These are phyloP conservation scores for Candida pseudoviswanathii DNA, from an alignment of 1,139 yeast species.

Conservation along the genomic window DNA sequence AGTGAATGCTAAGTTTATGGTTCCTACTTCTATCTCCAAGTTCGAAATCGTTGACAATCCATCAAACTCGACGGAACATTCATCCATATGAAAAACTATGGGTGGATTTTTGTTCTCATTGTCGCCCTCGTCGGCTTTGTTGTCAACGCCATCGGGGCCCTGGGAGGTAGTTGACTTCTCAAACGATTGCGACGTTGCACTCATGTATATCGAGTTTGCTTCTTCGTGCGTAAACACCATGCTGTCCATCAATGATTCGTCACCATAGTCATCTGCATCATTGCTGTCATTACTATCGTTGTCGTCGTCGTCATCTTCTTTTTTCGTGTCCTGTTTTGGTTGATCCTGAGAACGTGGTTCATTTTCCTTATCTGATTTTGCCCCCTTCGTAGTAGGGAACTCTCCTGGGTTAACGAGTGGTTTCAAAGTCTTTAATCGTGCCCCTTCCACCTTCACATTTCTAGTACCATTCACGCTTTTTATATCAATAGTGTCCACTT, in stretches of 20 bases:
- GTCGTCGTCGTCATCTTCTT: conserved; percentile 17
- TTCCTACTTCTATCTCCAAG: conserved; percentile 48
- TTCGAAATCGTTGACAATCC: conserved; percentile 54
- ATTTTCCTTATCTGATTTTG: conserved; percentile 16
- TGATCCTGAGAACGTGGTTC: conserved; percentile 23
- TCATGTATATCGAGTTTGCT: conserved; percentile 78
- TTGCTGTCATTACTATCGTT: conserved; percentile 21
- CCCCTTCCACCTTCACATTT: conserved; percentile 38
- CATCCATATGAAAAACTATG: conserved; percentile 36
- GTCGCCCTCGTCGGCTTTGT: conserved; percentile 9
- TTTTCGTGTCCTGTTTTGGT: conserved; percentile 14
- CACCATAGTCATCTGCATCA: conserved; percentile 37
- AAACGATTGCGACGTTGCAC: conserved; percentile 62
- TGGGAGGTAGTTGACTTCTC: conserved; percentile 18
- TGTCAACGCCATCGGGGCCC: conserved; percentile 11
- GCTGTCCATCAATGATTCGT: conserved; percentile 56
- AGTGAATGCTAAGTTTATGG: conserved; percentile 43
- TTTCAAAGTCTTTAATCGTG: conserved; percentile 37
- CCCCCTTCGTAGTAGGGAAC: conserved; percentile 11
- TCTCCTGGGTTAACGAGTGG: conserved; percentile 42
- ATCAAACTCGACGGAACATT: conserved; percentile 45
- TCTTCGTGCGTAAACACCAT: conserved; percentile 69
- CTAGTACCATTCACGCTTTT: conserved; percentile 52
- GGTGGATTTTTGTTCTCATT: conserved; percentile 15
- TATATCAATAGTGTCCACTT: conserved; percentile 42